These are phyloP conservation scores for Entomortierella chlamydospora DNA, from an alignment of 192 early-diverging fungal species.

Conservation along the genomic window DNA sequence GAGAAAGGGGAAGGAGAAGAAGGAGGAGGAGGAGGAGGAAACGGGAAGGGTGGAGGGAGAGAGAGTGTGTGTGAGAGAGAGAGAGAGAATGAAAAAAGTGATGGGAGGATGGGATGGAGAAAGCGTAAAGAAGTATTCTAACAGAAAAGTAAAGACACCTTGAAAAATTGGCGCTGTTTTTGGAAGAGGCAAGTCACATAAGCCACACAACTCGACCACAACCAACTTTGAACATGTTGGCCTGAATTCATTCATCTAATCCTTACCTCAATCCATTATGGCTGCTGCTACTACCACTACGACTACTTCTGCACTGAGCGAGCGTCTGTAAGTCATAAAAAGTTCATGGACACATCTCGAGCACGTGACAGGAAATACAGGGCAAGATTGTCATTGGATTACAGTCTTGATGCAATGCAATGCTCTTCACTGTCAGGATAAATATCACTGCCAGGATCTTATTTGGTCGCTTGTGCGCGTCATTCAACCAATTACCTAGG, in stretches of 20 bases:
- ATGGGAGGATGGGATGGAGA: conserved; percentile 4
- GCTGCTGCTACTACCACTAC: conserved; percentile 5
- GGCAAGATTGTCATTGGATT: background rate
- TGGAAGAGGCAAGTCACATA: background rate
- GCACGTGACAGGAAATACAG: background rate
- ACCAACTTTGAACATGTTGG: no score
- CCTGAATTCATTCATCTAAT: background rate
- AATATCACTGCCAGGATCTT: no score
- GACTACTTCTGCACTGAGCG: conserved; percentile 32
- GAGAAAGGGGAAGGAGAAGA: conserved; percentile 13
- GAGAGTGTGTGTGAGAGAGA: background rate
- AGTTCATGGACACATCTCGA: background rate
- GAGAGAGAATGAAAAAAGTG: conserved; percentile 11
- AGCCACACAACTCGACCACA: background rate
- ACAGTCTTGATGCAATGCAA: background rate
- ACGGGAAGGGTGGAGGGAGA: conserved; percentile 2
- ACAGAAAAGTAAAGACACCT: background rate
- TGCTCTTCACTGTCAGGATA: no score
- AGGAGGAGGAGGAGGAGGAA: conserved; percentile 7
- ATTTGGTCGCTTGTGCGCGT: no score
- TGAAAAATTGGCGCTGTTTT: background rate
- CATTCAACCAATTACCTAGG: no score
- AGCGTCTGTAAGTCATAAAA: conserved; percentile 35
- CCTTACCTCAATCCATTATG: background rate
- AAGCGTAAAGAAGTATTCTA: conserved; percentile 16